Percentiles rank a stretch among this genome's conserved stretches.
phyloP scores from a whole-genome alignment of 768 basidiomycete species.

The Kwoniella dejecticola region DNA sequence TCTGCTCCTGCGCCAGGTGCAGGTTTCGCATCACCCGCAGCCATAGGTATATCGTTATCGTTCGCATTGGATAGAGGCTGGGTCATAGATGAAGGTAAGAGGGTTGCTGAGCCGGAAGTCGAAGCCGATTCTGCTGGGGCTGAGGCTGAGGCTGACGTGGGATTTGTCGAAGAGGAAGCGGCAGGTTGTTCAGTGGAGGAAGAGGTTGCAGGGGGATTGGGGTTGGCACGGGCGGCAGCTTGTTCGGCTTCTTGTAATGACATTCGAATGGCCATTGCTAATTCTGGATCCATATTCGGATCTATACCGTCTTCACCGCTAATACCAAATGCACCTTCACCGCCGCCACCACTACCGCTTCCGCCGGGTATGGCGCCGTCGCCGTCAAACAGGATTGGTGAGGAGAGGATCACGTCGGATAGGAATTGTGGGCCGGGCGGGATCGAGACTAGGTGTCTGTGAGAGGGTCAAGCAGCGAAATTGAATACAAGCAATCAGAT shows the following conservation, averaged over 20 bases:
- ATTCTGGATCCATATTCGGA: constrained; percentile 90
- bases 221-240: constrained; percentile 32
- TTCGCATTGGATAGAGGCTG: constrained; percentile 45
- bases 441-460: constrained; percentile 77
- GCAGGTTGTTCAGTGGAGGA: constrained; percentile 22
- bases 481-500: too few species aligned
- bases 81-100: constrained; percentile 54
- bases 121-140: constrained; percentile 35
- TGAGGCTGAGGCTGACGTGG: constrained; percentile 39
- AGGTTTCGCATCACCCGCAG: constrained; percentile 14
- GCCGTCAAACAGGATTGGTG: constrained; percentile 77
- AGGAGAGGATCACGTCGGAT: constrained; percentile 78
- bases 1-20: neutral
- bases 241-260: constrained; percentile 73
- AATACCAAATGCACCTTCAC: constrained; percentile 69
- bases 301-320: constrained; percentile 67
- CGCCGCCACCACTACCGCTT: constrained; percentile 42
- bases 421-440: constrained; percentile 74
- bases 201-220: constrained; percentile 18
- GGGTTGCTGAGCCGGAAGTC: constrained; percentile 15
- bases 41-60: constrained; percentile 31
- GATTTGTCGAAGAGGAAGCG: too few species aligned
- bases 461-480: constrained; percentile 2
- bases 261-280: constrained; percentile 97
- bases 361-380: constrained; percentile 53